phyloP scores from a whole-genome alignment of 306 rosid genomes.

The Vachellia collinsii region DNA sequence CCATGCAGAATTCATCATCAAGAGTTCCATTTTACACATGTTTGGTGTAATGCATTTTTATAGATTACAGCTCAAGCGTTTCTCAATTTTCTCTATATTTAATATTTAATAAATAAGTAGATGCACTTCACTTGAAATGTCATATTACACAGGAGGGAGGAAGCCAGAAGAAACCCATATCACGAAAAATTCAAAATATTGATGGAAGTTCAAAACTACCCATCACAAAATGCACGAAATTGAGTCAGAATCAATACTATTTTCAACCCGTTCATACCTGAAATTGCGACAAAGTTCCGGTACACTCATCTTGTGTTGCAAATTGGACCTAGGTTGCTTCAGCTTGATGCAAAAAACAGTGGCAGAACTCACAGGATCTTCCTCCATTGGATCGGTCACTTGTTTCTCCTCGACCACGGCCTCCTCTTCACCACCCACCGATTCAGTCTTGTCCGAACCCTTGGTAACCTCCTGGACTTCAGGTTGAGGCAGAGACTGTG shows the following conservation, averaged over 20 bases:
- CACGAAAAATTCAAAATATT: slow-evolving; percentile 11
- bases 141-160: neutral
- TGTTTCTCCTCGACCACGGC: slow-evolving; percentile 32
- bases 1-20: neutral
- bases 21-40: neutral
- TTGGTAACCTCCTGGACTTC: slow-evolving; percentile 44
- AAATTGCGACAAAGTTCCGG: slow-evolving; percentile 95
- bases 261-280: slow-evolving; percentile 50
- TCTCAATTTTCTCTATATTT: neutral
- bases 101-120: neutral
- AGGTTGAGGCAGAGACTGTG: slow-evolving; percentile 37
- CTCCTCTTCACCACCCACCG: slow-evolving; percentile 47
- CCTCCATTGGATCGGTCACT: slow-evolving; percentile 70
- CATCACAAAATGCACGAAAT: slow-evolving; percentile 11
- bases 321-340: slow-evolving; percentile 69
- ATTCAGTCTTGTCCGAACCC: slow-evolving; percentile 51
- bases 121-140: slow-evolving; percentile 1
- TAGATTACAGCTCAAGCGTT: neutral
- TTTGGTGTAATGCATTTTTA: neutral
- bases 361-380: slow-evolving; percentile 62
- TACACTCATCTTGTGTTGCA: slow-evolving; percentile 83
- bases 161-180: neutral
- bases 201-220: neutral
- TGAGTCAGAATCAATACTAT: neutral
- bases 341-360: slow-evolving; percentile 80